Conservation (phyloP, 306 rosid species). For the Abrus precatorius region DNA sequence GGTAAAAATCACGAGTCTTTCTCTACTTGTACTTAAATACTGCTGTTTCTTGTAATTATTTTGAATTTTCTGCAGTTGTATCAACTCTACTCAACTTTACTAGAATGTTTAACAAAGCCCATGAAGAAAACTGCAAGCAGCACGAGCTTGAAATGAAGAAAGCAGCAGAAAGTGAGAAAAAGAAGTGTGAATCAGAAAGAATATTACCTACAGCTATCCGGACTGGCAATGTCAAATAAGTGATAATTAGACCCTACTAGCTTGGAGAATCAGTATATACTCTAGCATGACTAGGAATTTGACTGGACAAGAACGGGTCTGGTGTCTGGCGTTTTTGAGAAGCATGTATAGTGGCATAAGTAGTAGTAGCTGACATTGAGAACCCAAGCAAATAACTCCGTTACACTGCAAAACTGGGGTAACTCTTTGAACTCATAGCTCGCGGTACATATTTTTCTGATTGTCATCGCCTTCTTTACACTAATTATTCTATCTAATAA, state of each 20-base stretch:
- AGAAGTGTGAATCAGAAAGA: conserved; percentile 59
- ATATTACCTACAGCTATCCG: conserved; percentile 56
- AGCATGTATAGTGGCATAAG: conserved; percentile 42
- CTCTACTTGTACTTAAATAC: not conserved
- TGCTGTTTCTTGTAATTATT: conserved; percentile 41
- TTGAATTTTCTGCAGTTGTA: conserved; percentile 62
- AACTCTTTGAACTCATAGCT: conserved; percentile 24
- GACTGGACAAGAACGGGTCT: conserved; percentile 35
- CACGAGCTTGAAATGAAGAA: conserved; percentile 80
- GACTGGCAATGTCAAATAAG: conserved; percentile 64
- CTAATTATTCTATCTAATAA: conserved; percentile 26
- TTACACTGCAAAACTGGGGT: conserved; percentile 47
- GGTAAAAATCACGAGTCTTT: not conserved
- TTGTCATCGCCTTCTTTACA: conserved; percentile 26
- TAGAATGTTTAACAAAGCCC: conserved; percentile 79
- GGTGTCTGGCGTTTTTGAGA: conserved; percentile 40
- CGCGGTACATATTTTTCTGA: conserved; percentile 14
- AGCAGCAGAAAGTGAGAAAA: conserved; percentile 68
- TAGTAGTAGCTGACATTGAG: conserved; percentile 40
- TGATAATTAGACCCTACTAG: conserved; percentile 34
- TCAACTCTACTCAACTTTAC: conserved; percentile 83
- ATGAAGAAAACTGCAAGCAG: conserved; percentile 81
- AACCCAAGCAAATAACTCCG: conserved; percentile 35
- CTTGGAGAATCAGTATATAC: conserved; percentile 40
- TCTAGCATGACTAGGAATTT: conserved; percentile 44